These are phyloP conservation scores for Candida glucosophila DNA, from an alignment of 1,139 yeast species.

Conservation along the genomic window DNA sequence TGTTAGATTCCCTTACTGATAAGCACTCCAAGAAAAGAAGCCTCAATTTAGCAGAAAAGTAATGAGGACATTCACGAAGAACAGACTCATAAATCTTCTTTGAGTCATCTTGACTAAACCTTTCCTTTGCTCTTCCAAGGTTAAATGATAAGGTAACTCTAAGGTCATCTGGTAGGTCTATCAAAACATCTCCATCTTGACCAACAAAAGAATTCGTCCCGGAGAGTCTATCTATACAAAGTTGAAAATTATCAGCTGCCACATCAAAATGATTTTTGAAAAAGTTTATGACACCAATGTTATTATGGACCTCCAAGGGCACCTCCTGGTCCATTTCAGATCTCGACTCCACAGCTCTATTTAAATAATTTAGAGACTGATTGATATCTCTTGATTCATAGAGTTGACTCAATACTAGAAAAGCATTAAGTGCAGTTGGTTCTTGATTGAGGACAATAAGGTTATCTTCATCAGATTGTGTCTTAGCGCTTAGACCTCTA, in stretches of 20 bases:
- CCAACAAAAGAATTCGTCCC: slow-evolving; percentile 11
- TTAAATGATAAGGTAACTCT: slow-evolving; percentile 49
- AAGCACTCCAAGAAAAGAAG: slow-evolving; percentile 46
- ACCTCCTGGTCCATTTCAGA: slow-evolving; percentile 36
- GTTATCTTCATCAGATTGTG: slow-evolving; percentile 16
- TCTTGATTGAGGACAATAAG: slow-evolving; percentile 37
- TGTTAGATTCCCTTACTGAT: slow-evolving; percentile 19
- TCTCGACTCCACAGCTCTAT: slow-evolving; percentile 49
- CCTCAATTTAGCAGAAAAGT: slow-evolving; percentile 72
- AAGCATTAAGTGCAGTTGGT: slow-evolving; percentile 61
- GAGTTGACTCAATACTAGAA: slow-evolving; percentile 55
- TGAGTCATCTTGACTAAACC: slow-evolving; percentile 37
- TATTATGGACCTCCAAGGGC: slow-evolving; percentile 68
- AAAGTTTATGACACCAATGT: slow-evolving; percentile 79
- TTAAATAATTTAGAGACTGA: slow-evolving; percentile 49
- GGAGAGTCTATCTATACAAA: slow-evolving; percentile 30
- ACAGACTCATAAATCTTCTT: slow-evolving; percentile 46
- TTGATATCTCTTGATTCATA: slow-evolving; percentile 56
- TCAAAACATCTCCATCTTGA: slow-evolving; percentile 18
- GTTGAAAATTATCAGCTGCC: slow-evolving; percentile 34
- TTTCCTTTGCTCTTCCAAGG: slow-evolving; percentile 55
- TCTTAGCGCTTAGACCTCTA: slow-evolving; percentile 27
- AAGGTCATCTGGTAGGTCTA: slow-evolving; percentile 22
- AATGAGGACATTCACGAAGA: slow-evolving; percentile 54
- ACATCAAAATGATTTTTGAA: slow-evolving; percentile 48